Evolutionary conservation across 768 basidiomycete species (phyloP).

Genomic region (Termitomyces eurrhizus): DNA sequence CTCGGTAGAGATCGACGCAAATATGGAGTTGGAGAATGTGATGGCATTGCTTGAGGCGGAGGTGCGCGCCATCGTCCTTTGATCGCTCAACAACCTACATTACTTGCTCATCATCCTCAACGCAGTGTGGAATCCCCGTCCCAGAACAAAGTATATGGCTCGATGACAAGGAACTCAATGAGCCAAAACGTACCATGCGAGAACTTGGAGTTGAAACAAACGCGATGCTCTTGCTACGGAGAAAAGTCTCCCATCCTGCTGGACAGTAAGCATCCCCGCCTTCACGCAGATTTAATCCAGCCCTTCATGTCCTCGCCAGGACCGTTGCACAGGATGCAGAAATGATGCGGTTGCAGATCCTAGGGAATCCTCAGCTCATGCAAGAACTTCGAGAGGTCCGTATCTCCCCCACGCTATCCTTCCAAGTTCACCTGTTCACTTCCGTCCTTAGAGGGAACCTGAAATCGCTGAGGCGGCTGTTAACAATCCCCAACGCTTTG

Average conservation of each 20-base stretch:
- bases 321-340: constrained; percentile 78
- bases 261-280: constrained; percentile 33
- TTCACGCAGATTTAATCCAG: not conserved
- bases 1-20: constrained; percentile 79
- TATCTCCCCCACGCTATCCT: constrained; percentile 6
- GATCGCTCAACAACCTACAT: not conserved
- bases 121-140: constrained; percentile 69
- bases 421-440: not conserved
- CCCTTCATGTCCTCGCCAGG: constrained; percentile 33
- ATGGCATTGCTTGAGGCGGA: constrained; percentile 94
- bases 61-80: constrained; percentile 44
- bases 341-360: constrained; percentile 83
- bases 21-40: constrained; percentile 90
- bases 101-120: not conserved
- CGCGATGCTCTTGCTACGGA: constrained; percentile 65
- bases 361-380: constrained; percentile 84
- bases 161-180: constrained; percentile 60
- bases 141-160: constrained; percentile 71
- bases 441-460: constrained; percentile 61
- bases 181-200: constrained; percentile 65
- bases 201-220: constrained; percentile 52
- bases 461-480: constrained; percentile 74
- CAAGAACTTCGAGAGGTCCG: constrained; percentile 63
- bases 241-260: constrained; percentile 44
- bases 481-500: constrained; percentile 69